Conservation (phyloP, 257 asterid species). For the Scutellaria galericulata region DNA sequence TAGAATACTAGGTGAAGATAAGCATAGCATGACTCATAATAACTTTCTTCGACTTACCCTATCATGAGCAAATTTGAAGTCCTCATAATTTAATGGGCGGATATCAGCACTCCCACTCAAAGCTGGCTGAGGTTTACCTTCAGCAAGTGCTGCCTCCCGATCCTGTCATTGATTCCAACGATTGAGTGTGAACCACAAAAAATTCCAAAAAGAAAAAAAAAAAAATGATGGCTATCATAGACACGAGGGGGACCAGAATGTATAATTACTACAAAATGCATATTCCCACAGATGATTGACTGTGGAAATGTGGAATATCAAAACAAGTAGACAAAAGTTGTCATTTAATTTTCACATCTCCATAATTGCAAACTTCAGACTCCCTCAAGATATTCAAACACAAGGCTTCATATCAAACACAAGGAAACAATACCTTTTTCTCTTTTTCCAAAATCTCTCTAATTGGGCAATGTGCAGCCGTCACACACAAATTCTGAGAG, state of each 20-base stretch:
- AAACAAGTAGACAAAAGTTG: no score
- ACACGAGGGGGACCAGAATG: neutral
- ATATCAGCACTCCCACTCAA: constrained; percentile 77
- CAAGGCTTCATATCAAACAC: neutral
- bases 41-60: constrained; percentile 49
- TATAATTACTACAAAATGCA: neutral
- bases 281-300: neutral
- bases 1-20: neutral
- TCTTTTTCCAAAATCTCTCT: constrained; percentile 87
- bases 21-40: neutral
- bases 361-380: neutral
- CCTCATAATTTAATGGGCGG: constrained; percentile 73
- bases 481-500: constrained; percentile 80
- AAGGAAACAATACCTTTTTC: constrained; percentile 61
- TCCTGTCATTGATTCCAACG: constrained; percentile 60
- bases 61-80: constrained; percentile 84
- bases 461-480: constrained; percentile 95
- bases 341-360: neutral
- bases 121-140: constrained; percentile 75
- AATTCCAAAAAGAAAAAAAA: neutral
- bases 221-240: neutral
- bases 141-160: constrained; percentile 69
- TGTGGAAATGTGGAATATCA: neutral
- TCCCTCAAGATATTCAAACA: neutral
- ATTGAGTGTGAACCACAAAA: constrained; percentile 12